Evolutionary conservation across 2,329 filamentous ascomycete species (phyloP), one percentile per base, ranked within the genome.

Genomic region (Sarocladiaceae sp.): DNA sequence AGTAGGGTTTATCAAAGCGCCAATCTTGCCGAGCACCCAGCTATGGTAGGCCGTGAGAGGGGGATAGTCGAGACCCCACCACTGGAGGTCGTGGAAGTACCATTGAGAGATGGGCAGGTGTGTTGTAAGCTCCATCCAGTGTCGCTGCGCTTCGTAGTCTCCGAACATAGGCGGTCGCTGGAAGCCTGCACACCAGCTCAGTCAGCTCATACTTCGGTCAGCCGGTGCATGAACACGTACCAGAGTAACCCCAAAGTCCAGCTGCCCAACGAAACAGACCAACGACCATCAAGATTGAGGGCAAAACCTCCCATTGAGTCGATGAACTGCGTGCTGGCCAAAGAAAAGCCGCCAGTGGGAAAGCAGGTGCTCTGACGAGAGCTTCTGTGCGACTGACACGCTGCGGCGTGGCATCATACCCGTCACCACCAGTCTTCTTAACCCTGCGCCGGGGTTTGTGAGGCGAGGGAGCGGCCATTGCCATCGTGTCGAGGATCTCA

Each of bases 1-100:
- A 7, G 78, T 66, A 1, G 86, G 82, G 51, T 95, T 74, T 61
- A 97, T 84, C 29, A 82, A 62, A 43, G 80, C 74, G 42, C 93
- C 93, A 71, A 96, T 78, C 65, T 84, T 85, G 50, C 93, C 93
- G 49, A 94, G 69, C n/a, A 93, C 59, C 91, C 90, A 97, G 70
- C 90, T 96, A 65, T 98, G 93, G 67, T 98, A 98, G 43, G 93
- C 94, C 44, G 93, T 98, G 66, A 98, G 76, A 43, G 93, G 93
- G 46, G 93, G 93, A 63, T 98, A 98, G 67, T 98, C 93, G 53
- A 98, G 75, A 1, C 94, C 94, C 93, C 93, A 98, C 83, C 91
- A 98, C 58, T 91, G 76, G 34, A 97, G 72, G 61, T 98, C 90
- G 63, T 98, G 88, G 59, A 95, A 95, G 65, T 98, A 98, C 93